A percentile compares a stretch with the other conserved stretches of the same genome.
phyloP scores from a whole-genome alignment of 257 asterid genomes.

The Solanum sejunctum region DNA sequence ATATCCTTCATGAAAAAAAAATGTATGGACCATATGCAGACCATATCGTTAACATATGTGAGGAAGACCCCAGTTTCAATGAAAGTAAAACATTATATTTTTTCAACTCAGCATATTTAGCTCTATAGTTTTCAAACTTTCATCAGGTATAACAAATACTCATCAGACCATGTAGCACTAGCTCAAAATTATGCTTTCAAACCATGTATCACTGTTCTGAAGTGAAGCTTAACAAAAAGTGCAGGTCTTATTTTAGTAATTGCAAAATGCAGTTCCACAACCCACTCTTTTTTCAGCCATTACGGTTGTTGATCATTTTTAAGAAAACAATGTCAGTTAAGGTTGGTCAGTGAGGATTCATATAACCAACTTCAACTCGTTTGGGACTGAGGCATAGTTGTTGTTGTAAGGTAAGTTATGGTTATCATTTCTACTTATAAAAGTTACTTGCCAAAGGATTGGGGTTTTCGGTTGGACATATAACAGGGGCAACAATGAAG shows the following conservation, averaged over 20 bases:
- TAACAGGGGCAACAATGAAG: neutral
- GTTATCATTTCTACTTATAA: neutral
- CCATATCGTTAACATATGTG: neutral
- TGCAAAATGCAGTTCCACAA: neutral
- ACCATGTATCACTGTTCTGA: neutral
- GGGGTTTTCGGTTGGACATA: neutral
- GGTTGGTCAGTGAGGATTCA: neutral
- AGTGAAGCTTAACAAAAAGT: neutral
- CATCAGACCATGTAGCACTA: neutral
- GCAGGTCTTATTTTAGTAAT: neutral
- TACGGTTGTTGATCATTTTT: neutral
- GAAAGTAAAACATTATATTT: neutral
- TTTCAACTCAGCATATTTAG: neutral
- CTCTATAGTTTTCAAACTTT: neutral
- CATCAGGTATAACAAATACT: neutral
- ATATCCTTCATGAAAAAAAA: neutral
- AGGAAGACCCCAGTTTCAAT: neutral
- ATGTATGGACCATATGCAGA: neutral
- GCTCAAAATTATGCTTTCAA: neutral
- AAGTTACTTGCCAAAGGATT: neutral
- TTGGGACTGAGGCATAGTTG: neutral
- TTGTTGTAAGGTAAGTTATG: neutral
- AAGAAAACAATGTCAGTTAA: neutral
- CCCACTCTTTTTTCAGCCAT: neutral
- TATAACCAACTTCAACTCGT: neutral